Evolutionary conservation across 352 stramenopile species (phyloP).

Genomic region (Phytophthora uliginosa): DNA sequence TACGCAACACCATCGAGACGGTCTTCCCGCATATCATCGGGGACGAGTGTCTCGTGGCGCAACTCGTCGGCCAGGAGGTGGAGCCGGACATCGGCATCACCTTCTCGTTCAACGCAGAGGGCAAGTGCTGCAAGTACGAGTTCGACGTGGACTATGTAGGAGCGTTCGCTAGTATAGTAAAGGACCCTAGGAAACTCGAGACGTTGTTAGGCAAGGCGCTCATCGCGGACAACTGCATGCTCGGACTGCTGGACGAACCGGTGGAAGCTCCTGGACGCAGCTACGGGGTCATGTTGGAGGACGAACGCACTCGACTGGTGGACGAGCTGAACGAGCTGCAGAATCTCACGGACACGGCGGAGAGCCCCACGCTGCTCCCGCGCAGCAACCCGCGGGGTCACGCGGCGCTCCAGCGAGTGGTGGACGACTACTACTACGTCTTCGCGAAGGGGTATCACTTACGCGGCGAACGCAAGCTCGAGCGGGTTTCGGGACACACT

Average conservation of each 20-base stretch:
- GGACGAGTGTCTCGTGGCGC: constrained; percentile 47
- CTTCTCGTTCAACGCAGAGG: constrained; percentile 50
- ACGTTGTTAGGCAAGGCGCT: constrained; percentile 42
- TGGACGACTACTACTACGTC: constrained; percentile 20
- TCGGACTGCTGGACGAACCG: constrained; percentile 17
- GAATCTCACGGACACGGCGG: not conserved
- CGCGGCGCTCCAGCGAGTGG: constrained; percentile 3
- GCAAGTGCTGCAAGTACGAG: constrained; percentile 41
- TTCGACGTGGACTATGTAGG: constrained; percentile 51
- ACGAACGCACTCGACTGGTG: not conserved
- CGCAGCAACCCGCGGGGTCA: not conserved
- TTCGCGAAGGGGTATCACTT: constrained; percentile 15
- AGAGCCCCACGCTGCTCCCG: not conserved
- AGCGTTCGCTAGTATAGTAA: constrained; percentile 44
- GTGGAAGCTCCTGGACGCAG: not conserved
- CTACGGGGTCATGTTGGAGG: not conserved
- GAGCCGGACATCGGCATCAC: constrained; percentile 27
- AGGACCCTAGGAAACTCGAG: constrained; percentile 40
- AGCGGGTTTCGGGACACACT: not conserved
- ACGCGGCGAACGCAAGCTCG: not conserved
- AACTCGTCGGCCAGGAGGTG: constrained; percentile 53
- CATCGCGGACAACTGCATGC: constrained; percentile 54
- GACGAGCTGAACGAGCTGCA: constrained; percentile 11
- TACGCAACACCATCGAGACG: constrained; percentile 52
- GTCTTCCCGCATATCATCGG: constrained; percentile 59